Evolutionary conservation across 768 basidiomycete species (phyloP).

Genomic region (Phallus indusiatus): DNA sequence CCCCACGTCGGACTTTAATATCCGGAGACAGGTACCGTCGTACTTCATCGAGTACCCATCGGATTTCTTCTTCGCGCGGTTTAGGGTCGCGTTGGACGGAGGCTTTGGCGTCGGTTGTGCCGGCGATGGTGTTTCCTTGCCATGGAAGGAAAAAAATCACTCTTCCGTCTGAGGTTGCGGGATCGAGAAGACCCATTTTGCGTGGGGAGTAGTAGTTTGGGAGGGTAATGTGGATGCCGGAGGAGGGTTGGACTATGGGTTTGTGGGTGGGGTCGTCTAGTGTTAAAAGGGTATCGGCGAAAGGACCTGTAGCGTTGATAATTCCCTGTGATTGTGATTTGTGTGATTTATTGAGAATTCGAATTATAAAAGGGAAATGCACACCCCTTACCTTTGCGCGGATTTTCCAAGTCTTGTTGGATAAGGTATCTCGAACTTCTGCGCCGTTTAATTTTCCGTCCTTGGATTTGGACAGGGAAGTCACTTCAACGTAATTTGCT

Average conservation of each 20-base stretch:
- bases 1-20: slow-evolving; percentile 88
- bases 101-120: slow-evolving; percentile 86
- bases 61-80: slow-evolving; percentile 88
- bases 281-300: slow-evolving; percentile 74
- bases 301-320: slow-evolving; percentile 96
- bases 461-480: slow-evolving; percentile 57
- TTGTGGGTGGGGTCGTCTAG: slow-evolving; percentile 71
- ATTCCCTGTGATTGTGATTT: slow-evolving; percentile 51
- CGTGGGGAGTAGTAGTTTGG: slow-evolving; percentile 95
- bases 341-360: not conserved
- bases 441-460: slow-evolving; percentile 65
- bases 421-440: slow-evolving; percentile 69
- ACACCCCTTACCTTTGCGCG: slow-evolving; percentile 53
- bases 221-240: slow-evolving; percentile 92
- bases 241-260: slow-evolving; percentile 86
- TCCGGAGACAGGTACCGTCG: slow-evolving; percentile 82
- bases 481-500: slow-evolving; percentile 87
- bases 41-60: slow-evolving; percentile 94
- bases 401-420: slow-evolving; percentile 74
- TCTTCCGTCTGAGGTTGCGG: slow-evolving; percentile 89
- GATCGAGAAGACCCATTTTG: slow-evolving; percentile 92
- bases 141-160: slow-evolving; percentile 99
- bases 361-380: not conserved
- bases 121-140: slow-evolving; percentile 96
- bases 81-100: slow-evolving; percentile 63